Base-by-base conservation (phyloP, 2,329 filamentous ascomycete species). In the Aspergillus hiratsukae region DNA sequence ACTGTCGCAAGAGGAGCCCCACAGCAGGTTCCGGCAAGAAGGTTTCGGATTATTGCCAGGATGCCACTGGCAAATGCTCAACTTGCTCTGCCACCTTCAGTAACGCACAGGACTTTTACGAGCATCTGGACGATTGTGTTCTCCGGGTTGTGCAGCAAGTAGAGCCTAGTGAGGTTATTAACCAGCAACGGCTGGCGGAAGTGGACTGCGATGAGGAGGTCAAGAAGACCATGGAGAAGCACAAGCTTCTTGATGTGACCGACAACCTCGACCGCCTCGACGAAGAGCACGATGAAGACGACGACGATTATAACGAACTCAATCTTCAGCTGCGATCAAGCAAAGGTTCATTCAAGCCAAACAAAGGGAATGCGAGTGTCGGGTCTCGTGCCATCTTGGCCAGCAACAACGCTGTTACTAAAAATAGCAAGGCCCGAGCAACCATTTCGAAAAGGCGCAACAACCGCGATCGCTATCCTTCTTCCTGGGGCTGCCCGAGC, bases 101-200 rank as follows among this genome's bases (percentile, higher is more conserved):
- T 63, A 93, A 88, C 58, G 90, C 93, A 2, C 93, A 97, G 74
- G 93, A 97, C 69, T 97, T 97, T 77, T 97, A 97, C 73, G 93
- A 97, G 77, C 93, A 97, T 80, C 80, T 97, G 63, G 93, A 87
- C 66, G 84, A 87, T 72, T 87, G 84, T 68, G 84, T 87, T 11
- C 74, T 87, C 58, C 82, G 83, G 31, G 82, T 87, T 23, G 84
- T 87, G 28, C 81, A 83, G 66, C 80, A 81, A 64, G 79, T 81
- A 61, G 81, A 83, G 59, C 81, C 81, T 3, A 79, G 76, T 53
- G 82, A 84, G 62, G 81, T 80, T 17, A 82, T 83, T 72, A 84
- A 84, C 66, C 77, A 81, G 65, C 77, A 80, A 58, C 74, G 78
- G 29, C 75, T 84, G 46, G 75, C 78, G 0, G 80, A 87, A 8